Base-by-base conservation (phyloP, 1,284 basidiomycete species). In the Acaromyces ingoldii region DNA sequence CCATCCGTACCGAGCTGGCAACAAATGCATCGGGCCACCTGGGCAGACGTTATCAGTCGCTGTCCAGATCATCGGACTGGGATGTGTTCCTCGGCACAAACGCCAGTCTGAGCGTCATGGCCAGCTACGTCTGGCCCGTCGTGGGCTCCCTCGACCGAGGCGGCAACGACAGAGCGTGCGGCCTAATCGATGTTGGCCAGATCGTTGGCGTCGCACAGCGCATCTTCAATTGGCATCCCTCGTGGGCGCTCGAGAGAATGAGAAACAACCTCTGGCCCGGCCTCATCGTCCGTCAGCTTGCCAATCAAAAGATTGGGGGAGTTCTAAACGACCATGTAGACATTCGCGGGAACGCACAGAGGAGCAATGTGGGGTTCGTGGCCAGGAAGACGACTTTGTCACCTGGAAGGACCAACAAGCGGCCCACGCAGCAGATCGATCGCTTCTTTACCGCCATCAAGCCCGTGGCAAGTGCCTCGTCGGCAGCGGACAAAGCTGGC, bases 11-110 rank as follows among this genome's bases (percentile, higher is more conserved):
- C 6, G 70, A 72, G 52, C 60, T 72, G 4, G 44, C 48, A 15
- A 58, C 59, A 10, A 71, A 72, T 29, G 31, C 46, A 1, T 31
- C 31, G 0, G 64, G 67, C 6, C 39, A 39, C 3, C 58, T 72
- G 1, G 43, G 52, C 0, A 49, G 49, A 3, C 39, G 53, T 17
- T 39, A 59, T 24, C 57, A 56, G 0, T 57, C 55, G 10, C 51
- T 72, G n/a, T 65, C 70, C 4, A 42, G 28, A 2, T 54, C 51
- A 22, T 22, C 36, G 13, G 51, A 13, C 3, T 21, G 49, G 11
- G 15, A 38, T 7, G 24, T 30, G 11, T 41, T 53, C n/a, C 26
- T 53, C 10, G 17, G 37, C 19, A 53, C 51, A 2, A 19, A 15
- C 31, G 42, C 34, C 6, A 29, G 45, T 4, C 24, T 53, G 11